Conservation (phyloP, 805 yeast genomes). For the Cyberlindnera amylophila region DNA sequence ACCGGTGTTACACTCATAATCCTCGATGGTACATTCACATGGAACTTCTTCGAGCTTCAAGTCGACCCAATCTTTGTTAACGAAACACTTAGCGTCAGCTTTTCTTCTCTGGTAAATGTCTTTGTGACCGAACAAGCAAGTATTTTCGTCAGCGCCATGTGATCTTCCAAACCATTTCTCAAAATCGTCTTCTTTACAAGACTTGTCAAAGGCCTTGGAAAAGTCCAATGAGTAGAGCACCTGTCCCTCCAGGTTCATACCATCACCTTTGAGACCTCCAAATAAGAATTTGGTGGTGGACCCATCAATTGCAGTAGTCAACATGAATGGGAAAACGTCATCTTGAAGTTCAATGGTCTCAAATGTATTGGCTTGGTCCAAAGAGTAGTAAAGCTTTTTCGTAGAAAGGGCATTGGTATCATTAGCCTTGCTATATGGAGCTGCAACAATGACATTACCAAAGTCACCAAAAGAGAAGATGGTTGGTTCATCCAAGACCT, state of each 20-base stretch:
- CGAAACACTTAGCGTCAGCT: slow-evolving; percentile 56
- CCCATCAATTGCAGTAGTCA: slow-evolving; percentile 67
- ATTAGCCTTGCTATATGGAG: slow-evolving; percentile 32
- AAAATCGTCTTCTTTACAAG: slow-evolving; percentile 46
- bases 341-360: slow-evolving; percentile 41
- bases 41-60: slow-evolving; percentile 43
- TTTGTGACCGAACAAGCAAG: slow-evolving; percentile 67
- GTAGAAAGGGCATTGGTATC: slow-evolving; percentile 21
- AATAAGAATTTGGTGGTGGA: slow-evolving; percentile 61
- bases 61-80: slow-evolving; percentile 37
- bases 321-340: slow-evolving; percentile 36
- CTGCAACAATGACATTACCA: slow-evolving; percentile 69
- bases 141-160: slow-evolving; percentile 29
- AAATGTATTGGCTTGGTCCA: slow-evolving; percentile 77
- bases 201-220: slow-evolving; percentile 47
- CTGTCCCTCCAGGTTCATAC: slow-evolving; percentile 9
- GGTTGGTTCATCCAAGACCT: slow-evolving; percentile 48
- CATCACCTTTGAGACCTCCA: slow-evolving; percentile 34
- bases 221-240: slow-evolving; percentile 48
- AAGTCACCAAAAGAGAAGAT: slow-evolving; percentile 67
- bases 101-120: slow-evolving; percentile 67
- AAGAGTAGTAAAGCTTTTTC: slow-evolving; percentile 47
- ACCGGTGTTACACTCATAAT: slow-evolving; percentile 69
- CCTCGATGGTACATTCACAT: slow-evolving; percentile 60
- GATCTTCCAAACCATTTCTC: slow-evolving; percentile 62